phyloP scores from a whole-genome alignment of 2,329 filamentous ascomycete species.

The Chaetomium globosum region DNA sequence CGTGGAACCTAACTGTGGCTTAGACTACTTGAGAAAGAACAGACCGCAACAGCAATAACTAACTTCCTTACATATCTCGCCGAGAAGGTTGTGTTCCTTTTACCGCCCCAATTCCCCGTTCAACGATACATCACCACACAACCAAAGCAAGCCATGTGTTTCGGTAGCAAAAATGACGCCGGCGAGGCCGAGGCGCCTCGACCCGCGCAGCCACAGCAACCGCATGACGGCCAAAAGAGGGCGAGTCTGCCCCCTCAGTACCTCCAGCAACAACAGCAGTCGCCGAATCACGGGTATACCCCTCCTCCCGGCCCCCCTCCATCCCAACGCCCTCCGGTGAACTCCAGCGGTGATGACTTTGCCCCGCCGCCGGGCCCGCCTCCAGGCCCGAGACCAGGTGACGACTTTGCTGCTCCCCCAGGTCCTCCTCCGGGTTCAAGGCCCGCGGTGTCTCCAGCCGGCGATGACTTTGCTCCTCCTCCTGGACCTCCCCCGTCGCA shows the following conservation, averaged over 20 bases:
- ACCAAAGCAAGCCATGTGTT: constrained; percentile 49
- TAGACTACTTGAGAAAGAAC: not conserved
- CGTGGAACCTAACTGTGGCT: constrained; percentile 2
- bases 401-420: constrained; percentile 32
- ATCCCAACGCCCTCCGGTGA: constrained; percentile 31
- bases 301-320: constrained; percentile 35
- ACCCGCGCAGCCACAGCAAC: constrained; percentile 40
- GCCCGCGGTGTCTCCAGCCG: constrained; percentile 8
- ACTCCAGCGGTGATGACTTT: constrained; percentile 23
- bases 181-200: constrained; percentile 46
- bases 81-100: not conserved
- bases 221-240: constrained; percentile 31
- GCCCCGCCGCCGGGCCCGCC: constrained; percentile 36
- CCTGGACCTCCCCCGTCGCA: constrained; percentile 31
- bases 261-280: constrained; percentile 28
- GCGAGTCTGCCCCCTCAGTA: constrained; percentile 31
- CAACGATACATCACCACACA: not conserved
- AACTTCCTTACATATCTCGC: not conserved
- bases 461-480: constrained; percentile 34
- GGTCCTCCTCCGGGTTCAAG: constrained; percentile 38
- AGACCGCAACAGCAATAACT: not conserved
- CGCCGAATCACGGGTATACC: constrained; percentile 34
- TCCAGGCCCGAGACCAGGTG: constrained; percentile 18
- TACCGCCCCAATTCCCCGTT: not conserved
- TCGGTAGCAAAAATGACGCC: constrained; percentile 49